Base-by-base conservation (phyloP, 2,329 filamentous ascomycete species). In the Alternaria consortialis region DNA sequence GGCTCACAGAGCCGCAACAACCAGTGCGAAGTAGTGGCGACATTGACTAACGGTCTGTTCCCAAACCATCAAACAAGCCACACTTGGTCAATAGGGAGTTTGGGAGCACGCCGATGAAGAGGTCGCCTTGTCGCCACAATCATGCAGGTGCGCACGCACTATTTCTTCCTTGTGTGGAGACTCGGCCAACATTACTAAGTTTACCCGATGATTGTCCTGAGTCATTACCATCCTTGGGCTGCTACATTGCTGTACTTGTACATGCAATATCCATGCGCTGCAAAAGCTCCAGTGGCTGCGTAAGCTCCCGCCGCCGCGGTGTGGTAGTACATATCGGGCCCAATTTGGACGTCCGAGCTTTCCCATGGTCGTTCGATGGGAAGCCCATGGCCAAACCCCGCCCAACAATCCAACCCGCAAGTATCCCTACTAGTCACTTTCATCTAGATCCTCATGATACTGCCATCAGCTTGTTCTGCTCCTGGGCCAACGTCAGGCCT, bases 401-500 rank as follows among this genome's bases (percentile, higher is more conserved):
- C 34, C 36, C 27, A 7, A 39, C 40, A 13, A 13, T 20, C 23
- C 31, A 27, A 39, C 25, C n/a, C 12, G 15, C 46, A 53, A 13
- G 6, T 40, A 13, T 36, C 37, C 43, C 32, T 32, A 17, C 44
- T n/a, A 27, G 27, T 27, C 31, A 12, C 32, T 7, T 39, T 8
- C 7, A 23, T 56, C 15, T 7, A 7, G 13, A 7, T 13, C 8
- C 56, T 77, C 72, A 79, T 56, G 77, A 74, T 23, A 74, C 76
- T 58, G 76, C 76, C 65, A 79, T 78, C 34, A 78, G 58, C 62
- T 80, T 79, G 60, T 83, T 83, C 72, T 84, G 82, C 65, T 81
- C 80, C 66, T 81, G 77, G 9, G 83, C 82, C 50, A 83, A 71
- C 23, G 81, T 82, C 64, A 82, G 74, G 34, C 82, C 82, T 72